A percentile compares a stretch with the other conserved stretches of the same genome.
Evolutionary conservation across 176 grass and related monocot species (phyloP).

Genomic region (Urochloa ruziziensis): DNA sequence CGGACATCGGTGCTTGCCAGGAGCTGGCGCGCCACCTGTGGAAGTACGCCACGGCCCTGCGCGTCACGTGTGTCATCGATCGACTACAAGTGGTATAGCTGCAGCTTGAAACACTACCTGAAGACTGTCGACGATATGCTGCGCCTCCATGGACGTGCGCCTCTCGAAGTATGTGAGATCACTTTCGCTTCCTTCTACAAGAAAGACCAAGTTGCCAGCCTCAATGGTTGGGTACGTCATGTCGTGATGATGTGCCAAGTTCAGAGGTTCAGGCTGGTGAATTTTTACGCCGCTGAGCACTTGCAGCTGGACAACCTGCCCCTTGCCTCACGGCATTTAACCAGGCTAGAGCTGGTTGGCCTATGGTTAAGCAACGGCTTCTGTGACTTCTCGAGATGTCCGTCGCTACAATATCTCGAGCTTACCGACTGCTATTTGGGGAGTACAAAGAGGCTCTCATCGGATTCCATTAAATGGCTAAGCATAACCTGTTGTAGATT

Average conservation of each 20-base stretch:
- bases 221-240: background rate
- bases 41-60: no score
- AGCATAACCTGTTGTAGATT: background rate
- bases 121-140: no score
- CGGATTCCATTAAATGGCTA: background rate
- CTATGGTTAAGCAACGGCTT: background rate
- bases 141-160: background rate
- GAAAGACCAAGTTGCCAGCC: background rate
- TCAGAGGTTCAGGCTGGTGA: background rate
- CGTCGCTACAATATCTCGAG: background rate
- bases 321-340: background rate
- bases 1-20: no score
- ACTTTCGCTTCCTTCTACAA: background rate
- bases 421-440: background rate
- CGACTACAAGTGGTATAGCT: no score
- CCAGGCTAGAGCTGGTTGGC: background rate
- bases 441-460: background rate
- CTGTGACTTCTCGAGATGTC: background rate
- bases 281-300: background rate
- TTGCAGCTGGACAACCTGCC: background rate
- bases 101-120: no score
- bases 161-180: background rate
- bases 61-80: no score
- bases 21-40: no score
- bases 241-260: background rate